Evolutionary conservation across 345 rosid species (phyloP).

Genomic region (Citrus sp.): DNA sequence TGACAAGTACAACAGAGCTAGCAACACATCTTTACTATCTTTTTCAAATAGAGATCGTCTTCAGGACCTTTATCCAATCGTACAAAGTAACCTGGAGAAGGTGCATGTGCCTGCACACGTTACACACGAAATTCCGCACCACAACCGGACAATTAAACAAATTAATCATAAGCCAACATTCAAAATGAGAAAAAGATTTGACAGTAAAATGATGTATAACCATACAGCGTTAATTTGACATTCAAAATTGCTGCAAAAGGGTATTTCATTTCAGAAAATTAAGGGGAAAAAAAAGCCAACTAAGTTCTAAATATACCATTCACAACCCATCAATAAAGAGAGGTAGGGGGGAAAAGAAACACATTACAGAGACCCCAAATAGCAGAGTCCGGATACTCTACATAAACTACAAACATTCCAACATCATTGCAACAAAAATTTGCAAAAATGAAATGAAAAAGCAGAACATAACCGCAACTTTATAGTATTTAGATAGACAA

Average conservation of each 20-base stretch:
- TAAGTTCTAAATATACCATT: neutral
- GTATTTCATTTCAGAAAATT: neutral
- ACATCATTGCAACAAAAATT: no score
- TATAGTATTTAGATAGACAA: no score
- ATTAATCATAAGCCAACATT: neutral
- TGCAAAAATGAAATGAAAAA: no score
- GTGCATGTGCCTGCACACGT: slow-evolving; percentile 52
- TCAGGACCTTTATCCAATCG: slow-evolving; percentile 45
- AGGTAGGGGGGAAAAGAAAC: no score
- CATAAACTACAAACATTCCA: no score
- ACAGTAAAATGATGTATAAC: neutral
- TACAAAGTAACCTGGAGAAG: slow-evolving; percentile 48
- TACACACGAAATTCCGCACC: neutral
- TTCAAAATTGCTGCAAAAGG: neutral
- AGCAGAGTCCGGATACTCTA: no score
- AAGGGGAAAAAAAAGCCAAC: no score
- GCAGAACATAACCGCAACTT: no score
- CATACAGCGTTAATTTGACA: neutral
- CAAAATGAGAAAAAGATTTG: neutral
- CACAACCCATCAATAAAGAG: no score
- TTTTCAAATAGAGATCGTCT: slow-evolving; percentile 52
- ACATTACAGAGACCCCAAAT: no score
- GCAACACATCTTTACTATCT: slow-evolving; percentile 82
- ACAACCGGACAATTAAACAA: neutral
- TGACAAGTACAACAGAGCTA: slow-evolving; percentile 93